Evolutionary conservation across 306 rosid species (phyloP), one percentile per base, ranked within the genome.

Genomic region (Luffa aegyptiaca): DNA sequence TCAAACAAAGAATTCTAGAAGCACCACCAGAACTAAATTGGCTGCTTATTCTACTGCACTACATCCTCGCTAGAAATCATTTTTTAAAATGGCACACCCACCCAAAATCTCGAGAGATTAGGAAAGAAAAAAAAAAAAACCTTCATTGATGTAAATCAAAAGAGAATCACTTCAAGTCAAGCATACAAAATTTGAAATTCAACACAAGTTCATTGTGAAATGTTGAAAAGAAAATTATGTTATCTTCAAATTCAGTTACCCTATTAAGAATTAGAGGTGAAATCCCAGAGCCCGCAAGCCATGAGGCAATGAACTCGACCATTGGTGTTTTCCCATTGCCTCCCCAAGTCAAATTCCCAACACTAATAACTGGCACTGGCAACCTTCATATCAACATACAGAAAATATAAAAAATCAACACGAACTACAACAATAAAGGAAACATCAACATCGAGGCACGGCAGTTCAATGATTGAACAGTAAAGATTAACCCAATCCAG

Each of bases 271-370:
- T 74, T 84, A 93, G 92, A 55, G 98, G 93, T 57, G 89, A 85
- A 78, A 92, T 83, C 82, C 93, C 87, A 42, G 76, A 84, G 78
- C 80, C 83, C 18, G 89, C 85, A 51, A 94, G 85, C 88, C 81
- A 87, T 66, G 33, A 84, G 62, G 98, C 92, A 49, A 92, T 85
- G 87, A 90, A 94, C 81, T 92, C 97, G 35, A 90, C 98, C 98
- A 91, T 93, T 0, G 98, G 98, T 35, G 98, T 93, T 80, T 93
- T 93, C 82, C 98, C 97, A 86, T 91, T 94, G 77, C 97, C 98
- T 63, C 97, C 97, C 98, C 98, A 95, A 2, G 92, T 92, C 88
- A 92, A 88, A 89, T 92, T 95, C 62, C 98, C 97, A 17, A 95
- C 86, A 83, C 98, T 92, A 6, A 95, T 88, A 71, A 92, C 93